phyloP scores from a whole-genome alignment of 805 yeast genomes.

The Clavispora asparagi region DNA sequence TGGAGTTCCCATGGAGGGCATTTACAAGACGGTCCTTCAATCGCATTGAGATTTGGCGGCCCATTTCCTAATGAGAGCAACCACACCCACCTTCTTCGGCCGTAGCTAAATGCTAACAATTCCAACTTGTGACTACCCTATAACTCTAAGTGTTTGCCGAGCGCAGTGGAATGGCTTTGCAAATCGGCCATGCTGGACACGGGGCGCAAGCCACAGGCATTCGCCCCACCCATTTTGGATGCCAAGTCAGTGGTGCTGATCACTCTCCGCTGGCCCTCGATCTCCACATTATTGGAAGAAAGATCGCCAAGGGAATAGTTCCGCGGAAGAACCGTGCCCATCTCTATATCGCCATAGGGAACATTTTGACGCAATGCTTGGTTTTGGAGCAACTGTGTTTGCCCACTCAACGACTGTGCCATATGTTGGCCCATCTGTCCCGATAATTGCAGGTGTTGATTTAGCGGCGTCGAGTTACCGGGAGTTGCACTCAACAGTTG shows the following conservation, averaged over 20 bases:
- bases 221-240: conserved; percentile 9
- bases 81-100: too few species aligned
- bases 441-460: neutral
- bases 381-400: conserved; percentile 11
- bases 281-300: neutral
- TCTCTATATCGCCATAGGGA: conserved; percentile 6
- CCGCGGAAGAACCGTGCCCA: conserved; percentile 3
- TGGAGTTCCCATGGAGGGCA: too few species aligned
- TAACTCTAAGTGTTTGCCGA: conserved; percentile 8
- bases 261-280: conserved; percentile 19
- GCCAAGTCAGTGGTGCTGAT: conserved; percentile 31
- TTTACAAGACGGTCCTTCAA: too few species aligned
- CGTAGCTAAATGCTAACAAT: too few species aligned
- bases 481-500: neutral
- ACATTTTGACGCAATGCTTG: conserved; percentile 5
- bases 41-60: too few species aligned
- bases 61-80: too few species aligned
- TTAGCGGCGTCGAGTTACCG: neutral
- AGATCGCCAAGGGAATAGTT: conserved; percentile 1
- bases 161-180: conserved; percentile 4
- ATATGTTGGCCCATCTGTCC: neutral
- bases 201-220: conserved; percentile 9
- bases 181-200: conserved; percentile 16
- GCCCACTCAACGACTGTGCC: neutral
- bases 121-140: neutral